Evolutionary conservation across 495 filamentous ascomycete species (phyloP).

Genomic region (Annulohypoxylon stygium): DNA sequence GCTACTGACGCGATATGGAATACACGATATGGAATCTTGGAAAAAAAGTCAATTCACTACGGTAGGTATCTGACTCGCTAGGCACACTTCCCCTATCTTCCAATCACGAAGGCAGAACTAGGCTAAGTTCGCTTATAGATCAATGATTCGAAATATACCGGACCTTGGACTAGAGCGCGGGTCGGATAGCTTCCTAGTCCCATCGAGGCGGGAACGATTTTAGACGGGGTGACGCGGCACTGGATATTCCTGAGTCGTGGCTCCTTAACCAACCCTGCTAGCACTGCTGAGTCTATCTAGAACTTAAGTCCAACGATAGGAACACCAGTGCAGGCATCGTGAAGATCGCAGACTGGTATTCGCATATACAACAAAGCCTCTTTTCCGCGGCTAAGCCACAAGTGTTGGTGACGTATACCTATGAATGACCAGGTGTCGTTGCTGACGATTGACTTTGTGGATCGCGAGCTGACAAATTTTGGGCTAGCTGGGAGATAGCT

Average conservation of each 20-base stretch:
- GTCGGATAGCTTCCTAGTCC: neutral
- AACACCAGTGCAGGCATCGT: neutral
- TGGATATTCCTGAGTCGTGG: neutral
- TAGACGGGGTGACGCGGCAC: constrained; percentile 3
- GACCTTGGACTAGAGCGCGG: neutral
- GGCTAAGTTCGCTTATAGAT: neutral
- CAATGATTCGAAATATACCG: neutral
- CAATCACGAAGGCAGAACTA: neutral
- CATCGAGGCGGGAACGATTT: neutral
- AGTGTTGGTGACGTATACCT: neutral
- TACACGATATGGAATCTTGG: neutral
- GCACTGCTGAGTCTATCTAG: neutral
- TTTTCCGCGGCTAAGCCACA: constrained; percentile 3
- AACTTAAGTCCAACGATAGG: neutral
- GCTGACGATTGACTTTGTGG: neutral
- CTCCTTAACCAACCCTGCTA: neutral
- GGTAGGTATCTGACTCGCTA: constrained; percentile 1
- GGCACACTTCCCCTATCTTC: neutral
- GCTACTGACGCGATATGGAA: neutral
- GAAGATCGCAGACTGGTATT: neutral
- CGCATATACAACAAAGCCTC: neutral
- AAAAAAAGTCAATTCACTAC: neutral
- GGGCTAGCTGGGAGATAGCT: neutral
- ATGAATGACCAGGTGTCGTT: too few relatives aligned
- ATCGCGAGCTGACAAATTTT: neutral